Base-by-base conservation (phyloP, 2,329 filamentous ascomycete species). In the Blastomyces gilchristii region DNA sequence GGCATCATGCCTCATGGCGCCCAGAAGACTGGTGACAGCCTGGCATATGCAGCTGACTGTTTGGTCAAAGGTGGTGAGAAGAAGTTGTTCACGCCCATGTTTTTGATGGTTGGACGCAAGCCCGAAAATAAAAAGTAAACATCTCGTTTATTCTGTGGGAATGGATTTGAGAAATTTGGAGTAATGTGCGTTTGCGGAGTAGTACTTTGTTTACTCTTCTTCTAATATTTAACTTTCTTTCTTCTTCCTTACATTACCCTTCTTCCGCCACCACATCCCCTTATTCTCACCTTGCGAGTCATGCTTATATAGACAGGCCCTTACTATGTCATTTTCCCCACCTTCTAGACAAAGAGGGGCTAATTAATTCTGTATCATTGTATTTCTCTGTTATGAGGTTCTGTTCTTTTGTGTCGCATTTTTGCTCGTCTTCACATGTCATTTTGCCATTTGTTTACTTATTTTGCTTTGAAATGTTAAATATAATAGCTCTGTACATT, bases 1-100 rank as follows among this genome's bases (percentile, higher is more conserved):
- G 83, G 85, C 57, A 71, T 97, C 47, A 89, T 91, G 22, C 93
- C 93, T 45, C 80, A 79, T 61, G 93, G 93, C 58, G 95, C 91
- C 58, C 90, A 91, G 79, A 96, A 96, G 85, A 96, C 91, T n/a
- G 92, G 91, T 12, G 89, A 97, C 77, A 91, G 89, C 71, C 79
- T 97, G 71, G 91, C 89, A 6, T 72, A 86, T 64, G 92, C 90
- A 41, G 91, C 85, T 12, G 92, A 97, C 76, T 89, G 85, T 70
- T 81, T 97, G 60, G 92, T 96, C 28, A 90, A 89, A 58, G 93
- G 93, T 77, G 93, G 87, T 45, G 85, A 86, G 75, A 83, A 92
- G 80, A 89, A 96, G 76, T 83, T 97, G n/a, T 97, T 97, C 79
- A 97, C 93, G 1, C 93, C 93, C 63, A 97, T 97, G 93, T 97